phyloP scores from a whole-genome alignment of 1,284 basidiomycete species.

The Moniliophthora roreri region DNA sequence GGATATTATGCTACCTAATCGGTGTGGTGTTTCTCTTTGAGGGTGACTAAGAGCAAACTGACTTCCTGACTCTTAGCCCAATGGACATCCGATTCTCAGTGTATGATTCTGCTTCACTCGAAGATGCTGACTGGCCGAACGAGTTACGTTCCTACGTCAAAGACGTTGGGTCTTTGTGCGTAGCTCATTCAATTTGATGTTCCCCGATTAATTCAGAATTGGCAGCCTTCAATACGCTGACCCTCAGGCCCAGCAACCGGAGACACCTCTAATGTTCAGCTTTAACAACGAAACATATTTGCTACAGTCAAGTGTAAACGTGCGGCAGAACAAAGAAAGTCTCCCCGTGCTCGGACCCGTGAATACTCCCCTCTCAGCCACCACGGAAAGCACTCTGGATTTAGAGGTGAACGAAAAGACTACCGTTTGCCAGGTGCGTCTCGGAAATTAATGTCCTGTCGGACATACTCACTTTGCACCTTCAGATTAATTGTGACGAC shows the following conservation, averaged over 20 bases:
- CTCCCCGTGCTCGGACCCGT: constrained; percentile 15
- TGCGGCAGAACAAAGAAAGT: constrained; percentile 47
- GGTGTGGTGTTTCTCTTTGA: constrained; percentile 34
- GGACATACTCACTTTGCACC: constrained; percentile 5
- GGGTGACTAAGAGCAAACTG: constrained; percentile 3
- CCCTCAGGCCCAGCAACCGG: constrained; percentile 35
- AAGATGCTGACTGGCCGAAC: constrained; percentile 35
- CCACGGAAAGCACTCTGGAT: constrained; percentile 50
- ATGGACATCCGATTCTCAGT: constrained; percentile 51
- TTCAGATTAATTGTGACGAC: constrained; percentile 50
- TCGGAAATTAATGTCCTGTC: not conserved
- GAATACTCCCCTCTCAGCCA: constrained; percentile 21
- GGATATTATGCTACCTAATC: constrained; percentile 59
- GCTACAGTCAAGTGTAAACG: constrained; percentile 47
- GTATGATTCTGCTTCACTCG: constrained; percentile 32
- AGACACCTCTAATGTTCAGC: constrained; percentile 50
- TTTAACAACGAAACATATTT: constrained; percentile 44
- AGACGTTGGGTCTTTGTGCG: constrained; percentile 46
- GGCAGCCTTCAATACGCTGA: constrained; percentile 34
- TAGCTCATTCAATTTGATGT: not conserved
- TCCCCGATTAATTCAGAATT: constrained; percentile 4
- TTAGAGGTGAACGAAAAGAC: constrained; percentile 54
- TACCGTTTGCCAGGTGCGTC: constrained; percentile 52
- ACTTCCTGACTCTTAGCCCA: constrained; percentile 32
- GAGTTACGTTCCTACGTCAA: constrained; percentile 43